Conservation (phyloP, 257 asterid genomes). For the Gentiana straminea region DNA sequence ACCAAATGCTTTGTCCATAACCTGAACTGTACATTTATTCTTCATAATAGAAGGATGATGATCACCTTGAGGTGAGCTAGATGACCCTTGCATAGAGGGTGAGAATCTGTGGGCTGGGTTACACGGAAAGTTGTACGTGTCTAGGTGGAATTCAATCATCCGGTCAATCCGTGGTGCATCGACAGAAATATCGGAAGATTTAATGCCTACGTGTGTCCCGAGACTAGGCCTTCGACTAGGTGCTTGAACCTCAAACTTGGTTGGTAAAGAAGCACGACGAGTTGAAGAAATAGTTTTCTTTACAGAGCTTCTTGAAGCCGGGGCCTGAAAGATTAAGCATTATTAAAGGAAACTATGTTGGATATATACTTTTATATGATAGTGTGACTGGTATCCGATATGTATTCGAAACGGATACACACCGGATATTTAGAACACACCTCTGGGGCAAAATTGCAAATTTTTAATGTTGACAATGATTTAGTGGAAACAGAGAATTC, state of each 20-base stretch:
- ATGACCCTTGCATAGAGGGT: constrained; percentile 42
- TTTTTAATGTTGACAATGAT: no score
- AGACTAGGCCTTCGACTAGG: constrained; percentile 30
- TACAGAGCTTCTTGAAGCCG: constrained; percentile 36
- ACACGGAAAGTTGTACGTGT: constrained; percentile 37
- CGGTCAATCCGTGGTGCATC: constrained; percentile 73
- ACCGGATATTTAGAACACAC: no score
- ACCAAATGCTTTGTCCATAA: constrained; percentile 38
- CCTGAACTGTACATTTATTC: constrained; percentile 61
- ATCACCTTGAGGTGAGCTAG: constrained; percentile 52
- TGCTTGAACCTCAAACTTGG: constrained; percentile 28
- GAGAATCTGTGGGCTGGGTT: constrained; percentile 33
- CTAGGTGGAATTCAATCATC: constrained; percentile 71
- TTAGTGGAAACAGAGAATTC: no score
- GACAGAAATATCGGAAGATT: constrained; percentile 68
- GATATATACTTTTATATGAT: no score
- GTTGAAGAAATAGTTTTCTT: constrained; percentile 42
- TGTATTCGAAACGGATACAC: no score
- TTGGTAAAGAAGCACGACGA: constrained; percentile 60
- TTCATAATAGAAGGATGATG: constrained; percentile 47
- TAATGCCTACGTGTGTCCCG: constrained; percentile 30
- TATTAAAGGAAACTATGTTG: no score
- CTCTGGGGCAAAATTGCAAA: no score
- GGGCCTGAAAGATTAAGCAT: constrained; percentile 29
- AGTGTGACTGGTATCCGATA: no score